Percentiles rank a stretch among this genome's conserved stretches.
These are phyloP conservation scores for Trichoderma sp. DNA, from an alignment of 2,329 filamentous ascomycete genomes.

Conservation along the genomic window DNA sequence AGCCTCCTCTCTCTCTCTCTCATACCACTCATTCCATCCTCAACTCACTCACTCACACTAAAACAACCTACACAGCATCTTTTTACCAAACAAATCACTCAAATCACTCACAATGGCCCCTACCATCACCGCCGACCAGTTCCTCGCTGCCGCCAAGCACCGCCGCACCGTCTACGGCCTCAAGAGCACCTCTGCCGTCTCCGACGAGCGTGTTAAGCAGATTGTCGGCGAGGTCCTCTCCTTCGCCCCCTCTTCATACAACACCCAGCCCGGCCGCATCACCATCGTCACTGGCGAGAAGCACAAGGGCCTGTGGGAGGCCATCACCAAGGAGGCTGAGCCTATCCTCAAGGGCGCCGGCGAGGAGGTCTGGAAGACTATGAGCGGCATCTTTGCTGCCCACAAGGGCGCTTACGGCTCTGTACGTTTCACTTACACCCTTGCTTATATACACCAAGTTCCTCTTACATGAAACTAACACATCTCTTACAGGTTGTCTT, in stretches of 20 bases:
- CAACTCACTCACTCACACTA: neutral
- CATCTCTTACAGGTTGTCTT: constrained; percentile 60
- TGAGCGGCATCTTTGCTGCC: constrained; percentile 40
- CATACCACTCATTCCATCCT: neutral
- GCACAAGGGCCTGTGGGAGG: constrained; percentile 85
- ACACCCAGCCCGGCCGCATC: constrained; percentile 78
- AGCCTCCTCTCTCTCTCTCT: neutral
- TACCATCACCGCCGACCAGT: constrained; percentile 37
- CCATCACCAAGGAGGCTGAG: constrained; percentile 49
- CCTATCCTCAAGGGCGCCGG: constrained; percentile 50
- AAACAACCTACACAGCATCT: neutral
- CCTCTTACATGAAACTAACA: neutral
- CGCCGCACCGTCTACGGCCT: constrained; percentile 70
- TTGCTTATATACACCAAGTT: too few relatives aligned
- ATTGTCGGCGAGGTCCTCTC: constrained; percentile 63
- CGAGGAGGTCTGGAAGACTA: constrained; percentile 58
- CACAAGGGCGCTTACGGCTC: constrained; percentile 76
- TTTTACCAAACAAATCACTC: neutral
- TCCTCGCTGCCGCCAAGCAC: constrained; percentile 63
- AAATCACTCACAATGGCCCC: neutral
- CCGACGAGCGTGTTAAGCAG: constrained; percentile 57
- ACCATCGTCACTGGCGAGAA: constrained; percentile 77
- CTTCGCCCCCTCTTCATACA: constrained; percentile 78
- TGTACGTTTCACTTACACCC: constrained; percentile 63
- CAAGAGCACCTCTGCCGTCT: constrained; percentile 56